A percentile compares a stretch with the other conserved stretches of the same genome.
Conservation (phyloP, 768 basidiomycete genomes). For the Albatrellus ellisii region DNA sequence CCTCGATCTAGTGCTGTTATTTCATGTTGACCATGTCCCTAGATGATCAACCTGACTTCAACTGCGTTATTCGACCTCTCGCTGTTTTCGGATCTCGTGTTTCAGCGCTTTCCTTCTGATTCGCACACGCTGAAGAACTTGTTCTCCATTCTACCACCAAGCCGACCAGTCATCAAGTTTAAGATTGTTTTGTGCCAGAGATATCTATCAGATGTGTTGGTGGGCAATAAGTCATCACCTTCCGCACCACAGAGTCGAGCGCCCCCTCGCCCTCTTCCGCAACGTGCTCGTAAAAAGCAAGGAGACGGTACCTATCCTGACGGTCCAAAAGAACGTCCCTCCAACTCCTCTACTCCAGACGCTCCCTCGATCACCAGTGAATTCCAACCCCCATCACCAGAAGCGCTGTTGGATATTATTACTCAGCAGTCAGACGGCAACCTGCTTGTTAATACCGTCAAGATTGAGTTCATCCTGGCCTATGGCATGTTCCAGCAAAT, state of each 20-base stretch:
- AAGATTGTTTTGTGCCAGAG: slow-evolving; percentile 19
- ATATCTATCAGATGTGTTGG: slow-evolving; percentile 11
- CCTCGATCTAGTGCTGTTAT: not conserved
- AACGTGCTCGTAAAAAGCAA: slow-evolving; percentile 6
- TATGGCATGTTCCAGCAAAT: slow-evolving; percentile 17
- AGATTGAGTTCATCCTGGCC: slow-evolving; percentile 17
- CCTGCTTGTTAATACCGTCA: slow-evolving; percentile 7
- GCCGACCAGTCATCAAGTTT: slow-evolving; percentile 16
- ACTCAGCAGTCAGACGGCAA: slow-evolving; percentile 1
- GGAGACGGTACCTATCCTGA: slow-evolving; percentile 1
- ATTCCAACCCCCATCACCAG: slow-evolving; percentile 6
- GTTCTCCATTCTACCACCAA: slow-evolving; percentile 17
- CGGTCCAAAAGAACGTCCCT: too few species aligned
- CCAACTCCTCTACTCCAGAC: not conserved
- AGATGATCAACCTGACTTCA: slow-evolving; percentile 24
- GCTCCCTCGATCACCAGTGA: not conserved
- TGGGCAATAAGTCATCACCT: not conserved
- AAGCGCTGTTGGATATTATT: slow-evolving; percentile 12
- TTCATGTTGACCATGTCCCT: slow-evolving; percentile 2
- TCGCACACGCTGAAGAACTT: slow-evolving; percentile 13
- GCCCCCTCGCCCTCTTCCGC: slow-evolving; percentile 16
- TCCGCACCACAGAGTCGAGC: slow-evolving; percentile 15
- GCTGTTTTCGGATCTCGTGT: slow-evolving; percentile 20
- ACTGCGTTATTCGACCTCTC: slow-evolving; percentile 21
- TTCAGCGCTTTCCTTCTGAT: slow-evolving; percentile 16